Conservation (phyloP, 2,329 filamentous ascomycete species). For the Pyrenophora seminiperda region DNA sequence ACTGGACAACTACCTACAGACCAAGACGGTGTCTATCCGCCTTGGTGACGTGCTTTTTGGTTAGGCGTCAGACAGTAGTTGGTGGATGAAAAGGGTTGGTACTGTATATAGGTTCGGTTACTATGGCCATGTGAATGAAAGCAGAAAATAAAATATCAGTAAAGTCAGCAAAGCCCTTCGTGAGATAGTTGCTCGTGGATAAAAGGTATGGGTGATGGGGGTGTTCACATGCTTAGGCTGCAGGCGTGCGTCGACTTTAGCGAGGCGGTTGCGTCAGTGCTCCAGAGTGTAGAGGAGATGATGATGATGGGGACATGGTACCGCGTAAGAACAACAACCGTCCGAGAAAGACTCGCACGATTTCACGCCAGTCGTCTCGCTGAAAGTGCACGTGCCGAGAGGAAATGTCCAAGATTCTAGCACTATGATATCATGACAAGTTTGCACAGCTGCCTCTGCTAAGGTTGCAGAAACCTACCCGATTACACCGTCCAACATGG, state of each 20-base stretch:
- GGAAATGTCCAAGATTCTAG: conserved; percentile 4
- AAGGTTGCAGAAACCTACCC: conserved; percentile 9
- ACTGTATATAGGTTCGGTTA: conserved; percentile 20
- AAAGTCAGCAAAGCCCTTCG: too few relatives aligned
- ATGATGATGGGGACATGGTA: conserved; percentile 20
- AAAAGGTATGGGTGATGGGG: background rate
- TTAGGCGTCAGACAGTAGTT: conserved; percentile 32
- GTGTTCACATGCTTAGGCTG: conserved; percentile 22
- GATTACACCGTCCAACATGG: conserved; percentile 20
- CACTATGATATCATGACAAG: conserved; percentile 22
- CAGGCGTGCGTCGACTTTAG: conserved; percentile 26
- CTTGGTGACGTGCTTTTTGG: conserved; percentile 58
- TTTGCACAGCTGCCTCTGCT: conserved; percentile 5
- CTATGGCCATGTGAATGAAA: conserved; percentile 12
- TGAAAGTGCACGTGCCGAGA: conserved; percentile 9
- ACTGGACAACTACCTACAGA: conserved; percentile 54
- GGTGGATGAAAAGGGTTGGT: background rate
- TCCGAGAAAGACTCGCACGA: conserved; percentile 26
- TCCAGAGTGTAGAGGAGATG: conserved; percentile 20
- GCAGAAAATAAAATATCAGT: conserved; percentile 10
- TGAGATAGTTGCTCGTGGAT: too few relatives aligned
- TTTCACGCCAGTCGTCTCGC: conserved; percentile 10
- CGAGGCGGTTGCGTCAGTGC: conserved; percentile 40
- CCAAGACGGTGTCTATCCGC: conserved; percentile 54
- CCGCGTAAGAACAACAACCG: conserved; percentile 17